phyloP scores from a whole-genome alignment of 2,329 filamentous ascomycete species.

The Pseudogymnoascus sp. region DNA sequence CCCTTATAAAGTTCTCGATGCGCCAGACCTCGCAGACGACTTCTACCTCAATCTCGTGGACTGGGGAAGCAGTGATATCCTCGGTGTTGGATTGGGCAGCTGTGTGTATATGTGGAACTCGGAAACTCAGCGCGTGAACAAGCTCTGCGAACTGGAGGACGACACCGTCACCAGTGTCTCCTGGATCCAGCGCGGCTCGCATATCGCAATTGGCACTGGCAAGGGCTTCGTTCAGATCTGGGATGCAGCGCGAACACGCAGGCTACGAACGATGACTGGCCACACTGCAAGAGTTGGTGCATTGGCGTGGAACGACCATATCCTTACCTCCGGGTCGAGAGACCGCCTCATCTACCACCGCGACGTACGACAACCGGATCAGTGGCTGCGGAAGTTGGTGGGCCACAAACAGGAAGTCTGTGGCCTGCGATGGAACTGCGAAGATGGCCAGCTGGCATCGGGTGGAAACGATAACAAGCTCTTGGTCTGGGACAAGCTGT shows the following conservation, averaged over 20 bases:
- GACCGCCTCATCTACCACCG: constrained; percentile 93
- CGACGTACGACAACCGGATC: constrained; percentile 86
- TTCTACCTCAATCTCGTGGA: constrained; percentile 97
- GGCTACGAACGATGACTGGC: constrained; percentile 91
- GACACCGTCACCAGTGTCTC: constrained; percentile 95
- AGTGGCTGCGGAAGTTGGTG: constrained; percentile 77
- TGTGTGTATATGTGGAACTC: constrained; percentile 99
- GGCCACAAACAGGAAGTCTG: constrained; percentile 99
- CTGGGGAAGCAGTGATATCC: constrained; percentile 90
- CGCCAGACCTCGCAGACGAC: constrained; percentile 90
- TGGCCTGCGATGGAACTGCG: constrained; percentile 92
- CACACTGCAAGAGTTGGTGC: constrained; percentile 90
- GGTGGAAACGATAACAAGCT: constrained; percentile 98
- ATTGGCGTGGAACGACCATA: constrained; percentile 95
- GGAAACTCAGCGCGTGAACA: constrained; percentile 80
- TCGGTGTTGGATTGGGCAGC: constrained; percentile 85
- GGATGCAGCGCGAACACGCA: constrained; percentile 81
- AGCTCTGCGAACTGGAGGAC: constrained; percentile 84
- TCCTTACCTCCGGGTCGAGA: constrained; percentile 87
- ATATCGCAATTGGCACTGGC: constrained; percentile 88
- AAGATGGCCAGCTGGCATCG: constrained; percentile 88
- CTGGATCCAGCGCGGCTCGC: constrained; percentile 96
- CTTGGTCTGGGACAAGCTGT: constrained; percentile 96
- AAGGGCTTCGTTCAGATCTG: constrained; percentile 96
- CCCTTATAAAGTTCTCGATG: constrained; percentile 94